Base-by-base conservation (phyloP, 2,329 filamentous ascomycete species). In the Fusarium papillatum region DNA sequence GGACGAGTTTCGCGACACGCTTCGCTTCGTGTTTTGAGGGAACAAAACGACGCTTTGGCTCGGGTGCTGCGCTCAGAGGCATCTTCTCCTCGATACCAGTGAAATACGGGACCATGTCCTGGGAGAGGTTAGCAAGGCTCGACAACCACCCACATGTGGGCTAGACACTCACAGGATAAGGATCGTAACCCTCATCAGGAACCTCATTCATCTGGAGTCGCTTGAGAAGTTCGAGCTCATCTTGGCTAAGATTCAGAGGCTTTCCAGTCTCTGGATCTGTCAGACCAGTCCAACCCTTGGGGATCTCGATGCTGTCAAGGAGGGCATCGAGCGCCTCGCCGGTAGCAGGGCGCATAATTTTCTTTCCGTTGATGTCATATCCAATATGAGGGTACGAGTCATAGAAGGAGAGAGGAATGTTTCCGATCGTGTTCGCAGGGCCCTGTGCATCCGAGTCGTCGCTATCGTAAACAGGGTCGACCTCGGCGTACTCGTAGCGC, bases 331-430 rank as follows among this genome's bases (percentile, higher is more conserved):
- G 87, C 41, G 97, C 97, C 83, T 98, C 94, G 64, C 96, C 96
- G 78, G 95, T 96, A 6, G 97, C 97, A 9, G 97, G 97, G 64
- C 97, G 94, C 93, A 98, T 95, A 76, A 99, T 98, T 85, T 95
- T 97, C 90, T 97, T 98, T 84, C 97, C 97, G 84, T 99, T 98
- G 87, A 99, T 98, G 80, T 98, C 95, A 86, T 99, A 99, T 71
- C 97, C 97, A 82, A 99, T 98, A 83, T 99, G 97, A 63, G 97
- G 97, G 83, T 98, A 99, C 41, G 95, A 94, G 83, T 99, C 97
- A 87, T 99, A 99, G 86, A 98, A 98, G 5, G 94, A 94, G 62
- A 98, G 87, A 7, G 96, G 95, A 71, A 99, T 99, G 82, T 98
- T 90, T 78, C 97, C 97, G 80, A 99, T 98, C 0, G 97, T 98